Evolutionary conservation across 441 rosid species (phyloP).

Genomic region (Populus hybrid): DNA sequence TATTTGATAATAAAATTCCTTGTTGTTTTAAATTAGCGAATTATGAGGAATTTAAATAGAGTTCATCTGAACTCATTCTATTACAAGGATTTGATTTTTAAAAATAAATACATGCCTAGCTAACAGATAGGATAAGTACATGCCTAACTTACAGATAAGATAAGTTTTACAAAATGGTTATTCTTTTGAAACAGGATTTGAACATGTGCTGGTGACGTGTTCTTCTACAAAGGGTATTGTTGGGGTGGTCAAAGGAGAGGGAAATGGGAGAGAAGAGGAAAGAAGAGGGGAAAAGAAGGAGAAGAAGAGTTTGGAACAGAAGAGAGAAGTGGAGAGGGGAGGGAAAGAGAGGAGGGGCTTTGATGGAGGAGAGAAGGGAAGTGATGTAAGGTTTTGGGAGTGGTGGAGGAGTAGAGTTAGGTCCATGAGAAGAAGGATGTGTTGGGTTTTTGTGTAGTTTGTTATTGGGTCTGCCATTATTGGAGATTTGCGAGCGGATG

Average conservation of each 20-base stretch:
- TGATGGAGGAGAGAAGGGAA: constrained; percentile 49
- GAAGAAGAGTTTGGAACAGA: constrained; percentile 78
- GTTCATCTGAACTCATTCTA: too few species aligned
- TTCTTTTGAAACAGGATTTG: too few species aligned
- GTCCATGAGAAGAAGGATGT: constrained; percentile 77
- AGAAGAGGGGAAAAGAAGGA: constrained; percentile 86
- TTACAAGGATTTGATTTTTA: too few species aligned
- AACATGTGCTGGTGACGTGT: too few species aligned
- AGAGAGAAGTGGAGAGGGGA: constrained; percentile 56
- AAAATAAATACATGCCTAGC: too few species aligned
- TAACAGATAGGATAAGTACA: too few species aligned
- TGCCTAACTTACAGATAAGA: too few species aligned
- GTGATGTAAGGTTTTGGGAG: constrained; percentile 37
- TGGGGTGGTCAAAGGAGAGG: constrained; percentile 63
- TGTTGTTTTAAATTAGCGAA: too few species aligned
- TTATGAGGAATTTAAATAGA: too few species aligned
- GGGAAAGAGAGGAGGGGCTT: constrained; percentile 56
- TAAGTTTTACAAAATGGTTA: too few species aligned
- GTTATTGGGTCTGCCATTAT: constrained; percentile 28
- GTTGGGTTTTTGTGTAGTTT: constrained; percentile 59
- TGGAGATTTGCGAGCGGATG: constrained; percentile 28
- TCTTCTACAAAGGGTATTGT: constrained; percentile 22
- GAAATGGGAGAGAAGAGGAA: constrained; percentile 53
- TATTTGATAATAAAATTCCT: too few species aligned
- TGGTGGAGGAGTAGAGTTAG: constrained; percentile 40